These are phyloP conservation scores for Mycena crocata DNA, from an alignment of 768 basidiomycete species.

Conservation along the genomic window DNA sequence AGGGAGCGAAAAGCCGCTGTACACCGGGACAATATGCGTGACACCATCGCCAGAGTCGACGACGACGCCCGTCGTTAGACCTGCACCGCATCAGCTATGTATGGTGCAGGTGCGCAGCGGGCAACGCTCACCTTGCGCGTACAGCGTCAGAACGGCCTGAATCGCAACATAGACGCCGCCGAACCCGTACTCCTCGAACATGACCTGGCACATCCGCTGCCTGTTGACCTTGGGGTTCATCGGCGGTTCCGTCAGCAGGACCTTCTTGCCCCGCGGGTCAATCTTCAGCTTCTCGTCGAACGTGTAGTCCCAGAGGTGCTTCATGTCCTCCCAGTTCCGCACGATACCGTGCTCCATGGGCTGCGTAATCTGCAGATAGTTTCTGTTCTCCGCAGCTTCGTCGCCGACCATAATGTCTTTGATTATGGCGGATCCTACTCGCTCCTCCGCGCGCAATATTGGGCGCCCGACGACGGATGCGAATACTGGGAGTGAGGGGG, in stretches of 20 bases:
- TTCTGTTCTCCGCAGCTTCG: constrained; percentile 93
- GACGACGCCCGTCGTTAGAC: constrained; percentile 97
- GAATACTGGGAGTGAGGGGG: constrained; percentile 71
- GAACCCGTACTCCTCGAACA: constrained; percentile 99
- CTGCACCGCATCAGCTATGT: constrained; percentile 52
- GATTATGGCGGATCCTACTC: constrained; percentile 86
- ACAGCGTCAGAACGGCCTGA: constrained; percentile 97
- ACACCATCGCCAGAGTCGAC: constrained; percentile 99
- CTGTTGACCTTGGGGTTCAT: constrained; percentile 98
- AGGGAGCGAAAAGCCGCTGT: constrained; percentile 95
- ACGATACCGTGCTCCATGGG: constrained; percentile 99
- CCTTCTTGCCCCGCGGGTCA: constrained; percentile 87
- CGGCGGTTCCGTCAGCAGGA: constrained; percentile 96
- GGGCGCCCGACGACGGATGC: constrained; percentile 97
- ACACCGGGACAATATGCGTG: constrained; percentile 98
- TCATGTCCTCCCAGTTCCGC: constrained; percentile 99
- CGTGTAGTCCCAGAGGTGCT: constrained; percentile 97
- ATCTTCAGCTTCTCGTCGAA: constrained; percentile 95
- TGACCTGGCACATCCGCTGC: constrained; percentile 95
- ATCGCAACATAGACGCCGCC: constrained; percentile 97
- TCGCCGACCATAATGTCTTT: constrained; percentile 99
- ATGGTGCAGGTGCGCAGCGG: neutral
- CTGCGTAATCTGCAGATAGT: constrained; percentile 95
- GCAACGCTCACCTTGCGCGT: constrained; percentile 88
- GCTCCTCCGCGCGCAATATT: constrained; percentile 97